A percentile compares a stretch with the other conserved stretches of the same genome.
Evolutionary conservation across 257 asterid species (phyloP).

Genomic region (Solanum paucissectum): DNA sequence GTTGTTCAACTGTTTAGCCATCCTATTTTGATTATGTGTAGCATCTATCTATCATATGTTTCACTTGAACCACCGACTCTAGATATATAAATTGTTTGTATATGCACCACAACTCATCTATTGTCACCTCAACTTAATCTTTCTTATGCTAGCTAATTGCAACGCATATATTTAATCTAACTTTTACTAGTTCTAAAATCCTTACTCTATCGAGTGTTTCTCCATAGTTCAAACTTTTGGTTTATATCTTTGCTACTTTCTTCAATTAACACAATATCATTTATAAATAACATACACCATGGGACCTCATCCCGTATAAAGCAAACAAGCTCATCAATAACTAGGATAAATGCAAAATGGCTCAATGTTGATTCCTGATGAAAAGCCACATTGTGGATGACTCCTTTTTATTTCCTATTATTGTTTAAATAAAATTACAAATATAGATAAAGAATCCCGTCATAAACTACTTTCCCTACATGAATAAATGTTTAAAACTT

Average conservation of each 20-base stretch:
- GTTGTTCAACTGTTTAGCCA: not conserved
- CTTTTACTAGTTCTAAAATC: not conserved
- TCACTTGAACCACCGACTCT: not conserved
- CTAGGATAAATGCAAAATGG: not conserved
- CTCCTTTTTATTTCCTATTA: not conserved
- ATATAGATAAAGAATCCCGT: not conserved
- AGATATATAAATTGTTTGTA: not conserved
- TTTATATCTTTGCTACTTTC: not conserved
- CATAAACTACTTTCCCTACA: not conserved
- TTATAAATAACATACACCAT: not conserved
- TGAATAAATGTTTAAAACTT: not conserved
- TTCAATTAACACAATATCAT: not conserved
- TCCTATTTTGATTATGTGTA: not conserved
- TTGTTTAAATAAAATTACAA: not conserved
- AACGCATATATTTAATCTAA: not conserved
- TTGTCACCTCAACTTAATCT: not conserved
- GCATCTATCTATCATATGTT: not conserved
- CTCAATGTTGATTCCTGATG: not conserved
- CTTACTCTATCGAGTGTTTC: not conserved
- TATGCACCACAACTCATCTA: not conserved
- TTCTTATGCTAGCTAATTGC: not conserved
- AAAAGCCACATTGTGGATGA: not conserved
- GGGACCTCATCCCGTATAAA: not conserved
- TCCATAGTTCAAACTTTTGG: not conserved
- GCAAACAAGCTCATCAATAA: not conserved